These are phyloP conservation scores for Pisolithus marmoratus DNA, from an alignment of 768 basidiomycete species.

Conservation along the genomic window DNA sequence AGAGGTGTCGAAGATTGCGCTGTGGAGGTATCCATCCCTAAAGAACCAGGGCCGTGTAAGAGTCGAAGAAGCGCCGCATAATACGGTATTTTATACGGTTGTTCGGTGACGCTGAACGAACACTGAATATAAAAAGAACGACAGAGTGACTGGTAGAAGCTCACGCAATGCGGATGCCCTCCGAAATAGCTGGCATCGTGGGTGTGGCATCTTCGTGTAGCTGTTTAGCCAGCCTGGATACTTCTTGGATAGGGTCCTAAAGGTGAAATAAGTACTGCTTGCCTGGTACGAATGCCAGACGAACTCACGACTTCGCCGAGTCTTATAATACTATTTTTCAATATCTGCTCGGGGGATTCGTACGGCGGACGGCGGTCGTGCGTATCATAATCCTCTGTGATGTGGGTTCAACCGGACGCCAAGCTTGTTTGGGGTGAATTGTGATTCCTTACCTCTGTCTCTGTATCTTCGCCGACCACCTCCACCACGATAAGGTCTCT, in stretches of 20 bases:
- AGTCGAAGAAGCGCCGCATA: constrained; percentile 77
- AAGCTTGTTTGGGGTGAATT: background rate
- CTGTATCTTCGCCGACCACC: constrained; percentile 41
- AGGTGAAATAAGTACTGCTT: constrained; percentile 4
- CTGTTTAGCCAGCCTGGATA: constrained; percentile 59
- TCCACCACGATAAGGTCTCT: constrained; percentile 42
- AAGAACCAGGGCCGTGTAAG: constrained; percentile 44
- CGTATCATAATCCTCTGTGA: constrained; percentile 53
- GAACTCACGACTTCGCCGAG: constrained; percentile 76
- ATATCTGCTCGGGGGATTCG: constrained; percentile 70
- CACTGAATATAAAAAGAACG: constrained; percentile 5
- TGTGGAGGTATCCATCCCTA: constrained; percentile 31
- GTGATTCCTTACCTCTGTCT: constrained; percentile 44
- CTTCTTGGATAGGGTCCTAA: constrained; percentile 67
- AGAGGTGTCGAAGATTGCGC: constrained; percentile 36
- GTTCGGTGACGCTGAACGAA: constrained; percentile 67
- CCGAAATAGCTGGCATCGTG: constrained; percentile 61
- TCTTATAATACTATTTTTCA: constrained; percentile 62
- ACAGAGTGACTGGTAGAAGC: background rate
- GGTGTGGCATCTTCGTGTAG: constrained; percentile 55
- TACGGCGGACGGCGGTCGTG: constrained; percentile 63
- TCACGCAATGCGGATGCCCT: constrained; percentile 71
- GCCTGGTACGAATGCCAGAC: background rate
- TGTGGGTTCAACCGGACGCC: background rate
- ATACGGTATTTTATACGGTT: constrained; percentile 90